These are phyloP conservation scores for Erythrobasidium hasegawianum DNA, from an alignment of 1,284 basidiomycete species.

Conservation along the genomic window DNA sequence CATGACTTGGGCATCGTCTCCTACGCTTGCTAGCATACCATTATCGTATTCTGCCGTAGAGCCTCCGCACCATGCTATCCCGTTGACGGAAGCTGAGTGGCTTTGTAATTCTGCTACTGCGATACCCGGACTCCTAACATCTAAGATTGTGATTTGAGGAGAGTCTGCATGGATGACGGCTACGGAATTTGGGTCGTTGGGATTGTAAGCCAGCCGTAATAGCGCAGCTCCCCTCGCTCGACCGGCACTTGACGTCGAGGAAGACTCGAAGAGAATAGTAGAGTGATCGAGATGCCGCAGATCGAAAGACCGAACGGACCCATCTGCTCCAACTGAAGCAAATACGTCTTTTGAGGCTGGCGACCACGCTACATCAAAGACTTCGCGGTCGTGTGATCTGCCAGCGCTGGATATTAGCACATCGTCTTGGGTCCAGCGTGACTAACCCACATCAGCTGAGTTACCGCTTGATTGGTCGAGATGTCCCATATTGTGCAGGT, in stretches of 20 bases:
- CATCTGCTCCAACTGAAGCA: constrained; percentile 96
- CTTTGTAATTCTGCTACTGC: constrained; percentile 84
- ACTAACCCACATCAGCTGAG: constrained; percentile 60
- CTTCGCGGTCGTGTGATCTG: constrained; percentile 96
- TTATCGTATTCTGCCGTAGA: constrained; percentile 10
- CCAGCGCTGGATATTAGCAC: not conserved
- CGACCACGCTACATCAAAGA: constrained; percentile 62
- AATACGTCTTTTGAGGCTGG: constrained; percentile 97
- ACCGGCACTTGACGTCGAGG: constrained; percentile 52
- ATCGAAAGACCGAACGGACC: constrained; percentile 93
- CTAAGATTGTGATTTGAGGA: constrained; percentile 77
- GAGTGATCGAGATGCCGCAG: constrained; percentile 93
- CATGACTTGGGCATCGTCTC: constrained; percentile 37
- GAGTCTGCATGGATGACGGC: constrained; percentile 91
- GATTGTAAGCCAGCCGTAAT: constrained; percentile 79
- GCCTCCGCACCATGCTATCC: constrained; percentile 67
- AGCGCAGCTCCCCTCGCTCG: constrained; percentile 61
- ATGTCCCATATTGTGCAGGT: constrained; percentile 72
- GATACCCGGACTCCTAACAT: constrained; percentile 88
- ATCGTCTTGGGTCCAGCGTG: too few relatives aligned
- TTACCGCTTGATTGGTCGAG: constrained; percentile 89
- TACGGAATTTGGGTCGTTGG: constrained; percentile 81
- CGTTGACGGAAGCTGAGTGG: constrained; percentile 71
- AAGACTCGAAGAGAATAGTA: constrained; percentile 96
- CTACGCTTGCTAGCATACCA: constrained; percentile 28